Evolutionary conservation across 2,329 filamentous ascomycete species (phyloP).

Genomic region (Stagonosporopsis cucurbitacearum): DNA sequence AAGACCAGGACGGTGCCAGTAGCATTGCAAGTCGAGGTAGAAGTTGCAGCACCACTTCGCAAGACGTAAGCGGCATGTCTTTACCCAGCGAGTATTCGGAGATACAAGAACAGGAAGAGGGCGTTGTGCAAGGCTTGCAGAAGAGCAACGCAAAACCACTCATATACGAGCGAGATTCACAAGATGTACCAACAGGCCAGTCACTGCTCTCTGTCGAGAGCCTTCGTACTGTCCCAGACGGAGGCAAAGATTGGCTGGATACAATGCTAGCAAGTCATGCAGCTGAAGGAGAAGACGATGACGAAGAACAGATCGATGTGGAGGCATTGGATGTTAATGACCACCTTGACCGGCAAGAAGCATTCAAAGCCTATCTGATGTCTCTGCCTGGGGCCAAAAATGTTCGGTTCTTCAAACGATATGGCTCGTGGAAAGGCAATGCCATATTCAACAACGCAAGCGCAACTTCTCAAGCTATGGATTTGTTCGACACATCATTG

Average conservation of each 20-base stretch:
- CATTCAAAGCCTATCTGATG: slow-evolving; percentile 27
- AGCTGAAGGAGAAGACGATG: neutral
- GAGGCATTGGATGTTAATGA: slow-evolving; percentile 19
- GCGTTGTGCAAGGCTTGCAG: neutral
- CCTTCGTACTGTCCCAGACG: slow-evolving; percentile 36
- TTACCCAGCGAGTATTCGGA: slow-evolving; percentile 22
- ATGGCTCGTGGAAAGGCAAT: slow-evolving; percentile 31
- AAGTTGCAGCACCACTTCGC: slow-evolving; percentile 27
- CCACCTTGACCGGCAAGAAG: slow-evolving; percentile 22
- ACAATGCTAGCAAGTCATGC: slow-evolving; percentile 18
- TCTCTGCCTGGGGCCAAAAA: slow-evolving; percentile 27
- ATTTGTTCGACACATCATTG: slow-evolving; percentile 21
- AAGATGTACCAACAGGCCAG: neutral
- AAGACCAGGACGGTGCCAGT: slow-evolving; percentile 41
- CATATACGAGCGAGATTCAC: neutral
- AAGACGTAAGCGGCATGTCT: slow-evolving; percentile 26
- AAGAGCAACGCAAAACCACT: neutral
- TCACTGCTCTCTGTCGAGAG: slow-evolving; percentile 31
- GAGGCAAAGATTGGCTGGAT: slow-evolving; percentile 29
- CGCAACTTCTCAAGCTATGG: slow-evolving; percentile 23
- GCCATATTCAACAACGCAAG: slow-evolving; percentile 25
- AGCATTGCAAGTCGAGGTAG: slow-evolving; percentile 39
- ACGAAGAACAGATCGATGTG: slow-evolving; percentile 13
- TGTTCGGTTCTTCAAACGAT: slow-evolving; percentile 30
- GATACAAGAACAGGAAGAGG: neutral